Base-by-base conservation (phyloP, 345 rosid species). In the Aegle marmelos region DNA sequence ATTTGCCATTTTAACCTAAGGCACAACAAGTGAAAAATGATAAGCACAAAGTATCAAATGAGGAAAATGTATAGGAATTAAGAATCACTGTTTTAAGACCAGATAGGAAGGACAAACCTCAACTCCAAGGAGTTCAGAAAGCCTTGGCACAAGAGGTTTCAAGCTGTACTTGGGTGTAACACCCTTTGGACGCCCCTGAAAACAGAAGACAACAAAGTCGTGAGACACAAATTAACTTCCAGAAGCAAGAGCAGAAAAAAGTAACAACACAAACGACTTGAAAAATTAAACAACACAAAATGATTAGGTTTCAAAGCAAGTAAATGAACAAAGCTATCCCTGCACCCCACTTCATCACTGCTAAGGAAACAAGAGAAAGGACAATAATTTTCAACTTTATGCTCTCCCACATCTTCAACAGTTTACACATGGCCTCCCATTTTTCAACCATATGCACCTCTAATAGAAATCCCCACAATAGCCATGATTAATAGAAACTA, bases 131-230 rank as follows among this genome's bases (percentile, higher is more conserved):
- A 91, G 95, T 84, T 93, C 95, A 68, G 97, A 92, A 28, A 94
- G 80, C 76, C 98, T 90, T 9, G 95, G 97, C 60, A 90, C 97
- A 71, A 94, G 94, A 84, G 98, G 98, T 88, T 92, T 87, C 90
- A 94, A 89, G 80, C 98, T 94, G 86, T 89, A 94, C 82, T 94
- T 94, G 24, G 98, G 97, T 13, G 97, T 93, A 27, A 91, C 95
- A 81, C 98, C 98, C 89, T 94, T 94, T 21, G 98, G 98, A 33
- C 98, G 93, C 57, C 98, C 98, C 98, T 93, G 91, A 50, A 86
- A 87, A 76, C 64, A 78, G 31, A 80, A 31, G 37, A 65, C 54
- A 70, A 41, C 8, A 75, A 71, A 31, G 30, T 16, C 69, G 10
- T 31, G 22, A 71, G 25, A 28, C 17, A 22, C 7, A 9, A 13